These are phyloP conservation scores for Neoscytalidium dimidiatum DNA, from an alignment of 2,329 filamentous ascomycete species.

Conservation along the genomic window DNA sequence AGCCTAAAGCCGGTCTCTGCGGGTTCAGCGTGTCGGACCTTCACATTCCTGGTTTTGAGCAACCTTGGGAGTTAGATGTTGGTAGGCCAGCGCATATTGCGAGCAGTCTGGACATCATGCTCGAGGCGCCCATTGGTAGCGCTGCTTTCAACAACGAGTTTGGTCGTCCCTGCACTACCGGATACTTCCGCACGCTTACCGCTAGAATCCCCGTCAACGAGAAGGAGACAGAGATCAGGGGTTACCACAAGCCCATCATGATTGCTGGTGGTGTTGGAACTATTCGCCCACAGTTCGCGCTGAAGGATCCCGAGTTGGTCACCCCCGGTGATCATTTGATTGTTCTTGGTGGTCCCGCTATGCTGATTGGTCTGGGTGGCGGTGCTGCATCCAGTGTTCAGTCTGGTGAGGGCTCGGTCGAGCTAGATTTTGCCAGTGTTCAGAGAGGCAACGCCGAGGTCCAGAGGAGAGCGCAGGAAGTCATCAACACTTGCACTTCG, in stretches of 20 bases:
- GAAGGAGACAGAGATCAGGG: conserved; percentile 71
- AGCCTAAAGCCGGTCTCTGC: conserved; percentile 85
- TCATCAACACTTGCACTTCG: conserved; percentile 90
- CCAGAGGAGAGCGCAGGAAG: conserved; percentile 92
- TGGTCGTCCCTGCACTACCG: conserved; percentile 82
- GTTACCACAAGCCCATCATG: conserved; percentile 99
- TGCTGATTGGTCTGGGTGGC: conserved; percentile 95
- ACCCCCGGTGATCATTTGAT: conserved; percentile 86
- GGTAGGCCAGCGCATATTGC: conserved; percentile 91
- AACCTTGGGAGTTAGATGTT: conserved; percentile 89
- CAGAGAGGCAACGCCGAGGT: conserved; percentile 97
- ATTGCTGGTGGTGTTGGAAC: conserved; percentile 94
- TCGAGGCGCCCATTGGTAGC: conserved; percentile 92
- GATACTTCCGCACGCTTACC: conserved; percentile 89
- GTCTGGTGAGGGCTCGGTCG: conserved; percentile 83
- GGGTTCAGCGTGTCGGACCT: conserved; percentile 97
- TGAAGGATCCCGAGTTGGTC: conserved; percentile 80
- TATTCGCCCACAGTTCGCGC: conserved; percentile 84
- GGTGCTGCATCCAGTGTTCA: conserved; percentile 91
- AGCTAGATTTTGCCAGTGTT: conserved; percentile 95
- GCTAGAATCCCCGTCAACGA: conserved; percentile 64
- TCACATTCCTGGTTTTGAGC: conserved; percentile 76
- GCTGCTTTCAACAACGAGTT: conserved; percentile 98
- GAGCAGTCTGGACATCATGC: conserved; percentile 94
- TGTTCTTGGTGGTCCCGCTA: conserved; percentile 91